These are phyloP conservation scores for Schizonepeta tenuifolia DNA, from an alignment of 257 asterid genomes.

Conservation along the genomic window DNA sequence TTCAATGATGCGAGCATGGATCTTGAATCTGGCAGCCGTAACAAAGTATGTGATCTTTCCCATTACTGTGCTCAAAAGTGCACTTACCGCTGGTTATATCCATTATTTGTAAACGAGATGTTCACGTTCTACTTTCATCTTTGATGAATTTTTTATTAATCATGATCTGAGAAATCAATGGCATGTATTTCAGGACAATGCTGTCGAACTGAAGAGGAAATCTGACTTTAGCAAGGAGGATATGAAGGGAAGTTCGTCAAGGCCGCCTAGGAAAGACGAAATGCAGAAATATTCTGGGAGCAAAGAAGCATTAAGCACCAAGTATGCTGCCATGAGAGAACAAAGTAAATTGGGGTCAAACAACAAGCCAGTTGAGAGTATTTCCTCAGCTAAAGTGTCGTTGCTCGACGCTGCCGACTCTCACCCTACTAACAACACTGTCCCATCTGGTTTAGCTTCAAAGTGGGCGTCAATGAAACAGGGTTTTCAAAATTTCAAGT, in stretches of 20 bases:
- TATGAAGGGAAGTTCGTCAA: constrained; percentile 72
- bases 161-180: constrained; percentile 8
- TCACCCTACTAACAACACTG: constrained; percentile 36
- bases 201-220: constrained; percentile 54
- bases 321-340: constrained; percentile 81
- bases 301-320: constrained; percentile 85
- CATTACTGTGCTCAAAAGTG: not conserved
- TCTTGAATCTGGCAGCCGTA: constrained; percentile 68
- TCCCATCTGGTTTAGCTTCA: constrained; percentile 70
- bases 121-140: not conserved
- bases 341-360: constrained; percentile 55
- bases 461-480: constrained; percentile 97
- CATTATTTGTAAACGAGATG: not conserved
- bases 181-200: constrained; percentile 49
- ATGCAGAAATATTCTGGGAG: constrained; percentile 65
- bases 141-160: not conserved
- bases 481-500: constrained; percentile 75
- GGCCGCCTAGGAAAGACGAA: constrained; percentile 57
- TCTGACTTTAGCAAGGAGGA: constrained; percentile 53
- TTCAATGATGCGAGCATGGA: constrained; percentile 72
- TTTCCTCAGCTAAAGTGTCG: constrained; percentile 78
- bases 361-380: constrained; percentile 50
- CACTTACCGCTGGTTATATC: not conserved
- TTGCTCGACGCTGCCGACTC: constrained; percentile 60
- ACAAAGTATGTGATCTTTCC: constrained; percentile 56